These are phyloP conservation scores for Diaporthe citriasiana DNA, from an alignment of 2,329 filamentous ascomycete species.

Conservation along the genomic window DNA sequence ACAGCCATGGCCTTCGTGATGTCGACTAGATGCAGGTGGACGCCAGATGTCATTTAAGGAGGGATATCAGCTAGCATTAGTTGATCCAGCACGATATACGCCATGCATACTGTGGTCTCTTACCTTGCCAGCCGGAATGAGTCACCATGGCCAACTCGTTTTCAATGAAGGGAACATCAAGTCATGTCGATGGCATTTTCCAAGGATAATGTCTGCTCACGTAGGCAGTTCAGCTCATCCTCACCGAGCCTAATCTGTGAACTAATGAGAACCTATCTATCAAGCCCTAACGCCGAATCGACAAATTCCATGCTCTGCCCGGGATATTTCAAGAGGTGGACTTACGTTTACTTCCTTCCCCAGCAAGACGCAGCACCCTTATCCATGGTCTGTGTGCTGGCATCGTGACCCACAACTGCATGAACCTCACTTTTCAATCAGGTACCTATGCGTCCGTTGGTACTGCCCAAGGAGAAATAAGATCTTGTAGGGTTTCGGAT, in stretches of 20 bases:
- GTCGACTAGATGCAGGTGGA: background rate
- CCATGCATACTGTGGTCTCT: background rate
- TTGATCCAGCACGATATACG: too few relatives aligned
- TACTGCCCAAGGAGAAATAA: background rate
- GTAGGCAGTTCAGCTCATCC: background rate
- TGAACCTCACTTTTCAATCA: background rate
- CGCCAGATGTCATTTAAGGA: background rate
- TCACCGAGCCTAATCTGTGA: background rate
- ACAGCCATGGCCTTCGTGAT: background rate
- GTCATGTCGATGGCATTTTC: background rate
- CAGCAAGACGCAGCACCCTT: background rate
- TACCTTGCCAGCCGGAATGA: background rate
- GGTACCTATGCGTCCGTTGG: background rate
- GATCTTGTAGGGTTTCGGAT: background rate
- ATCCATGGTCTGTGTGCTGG: background rate
- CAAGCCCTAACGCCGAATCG: background rate
- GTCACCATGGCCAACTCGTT: background rate
- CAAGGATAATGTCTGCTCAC: background rate
- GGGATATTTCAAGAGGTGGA: background rate
- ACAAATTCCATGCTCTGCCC: background rate
- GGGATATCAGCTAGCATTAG: background rate
- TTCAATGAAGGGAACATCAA: background rate
- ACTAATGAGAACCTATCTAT: too few relatives aligned
- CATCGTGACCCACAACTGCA: slow-evolving; percentile 13
- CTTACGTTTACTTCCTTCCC: too few relatives aligned